Percentiles rank a stretch among this genome's conserved stretches.
Conservation (phyloP, 176 grass and related monocot genomes). For the Puya raimondii region DNA sequence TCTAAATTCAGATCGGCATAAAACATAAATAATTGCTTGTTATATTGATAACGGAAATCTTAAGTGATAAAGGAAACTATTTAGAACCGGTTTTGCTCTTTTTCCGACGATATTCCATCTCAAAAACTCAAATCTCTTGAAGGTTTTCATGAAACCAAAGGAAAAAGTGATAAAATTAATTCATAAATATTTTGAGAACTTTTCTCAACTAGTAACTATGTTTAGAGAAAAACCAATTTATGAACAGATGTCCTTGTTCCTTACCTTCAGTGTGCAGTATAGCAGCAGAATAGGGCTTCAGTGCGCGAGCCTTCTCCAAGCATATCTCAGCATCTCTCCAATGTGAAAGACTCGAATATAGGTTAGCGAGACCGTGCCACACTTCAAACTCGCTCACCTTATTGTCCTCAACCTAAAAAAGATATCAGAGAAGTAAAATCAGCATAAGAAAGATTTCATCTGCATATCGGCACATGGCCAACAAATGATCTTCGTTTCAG, state of each 20-base stretch:
- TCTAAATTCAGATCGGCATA: not conserved
- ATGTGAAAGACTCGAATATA: constrained; percentile 84
- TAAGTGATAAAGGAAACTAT: not conserved
- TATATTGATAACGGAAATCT: not conserved
- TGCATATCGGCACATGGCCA: not conserved
- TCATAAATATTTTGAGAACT: not conserved
- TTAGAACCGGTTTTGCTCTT: not conserved
- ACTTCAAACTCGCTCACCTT: constrained; percentile 92
- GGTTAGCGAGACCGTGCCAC: constrained; percentile 93
- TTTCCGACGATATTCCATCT: not conserved
- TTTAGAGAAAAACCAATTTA: not conserved
- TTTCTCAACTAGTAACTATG: not conserved
- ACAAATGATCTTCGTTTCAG: not conserved
- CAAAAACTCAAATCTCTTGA: not conserved
- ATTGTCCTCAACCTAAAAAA: constrained; percentile 39
- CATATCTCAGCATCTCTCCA: constrained; percentile 88
- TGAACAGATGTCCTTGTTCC: not conserved
- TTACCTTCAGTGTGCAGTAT: constrained; percentile 70
- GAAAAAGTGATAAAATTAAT: not conserved
- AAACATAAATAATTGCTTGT: too few species aligned
- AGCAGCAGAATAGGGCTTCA: constrained; percentile 61
- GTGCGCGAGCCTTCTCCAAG: constrained; percentile 84
- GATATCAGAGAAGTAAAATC: constrained; percentile 5
- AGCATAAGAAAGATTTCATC: not conserved
- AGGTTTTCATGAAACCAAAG: not conserved